Conservation (phyloP, 345 rosid species). For the Acer negundo region DNA sequence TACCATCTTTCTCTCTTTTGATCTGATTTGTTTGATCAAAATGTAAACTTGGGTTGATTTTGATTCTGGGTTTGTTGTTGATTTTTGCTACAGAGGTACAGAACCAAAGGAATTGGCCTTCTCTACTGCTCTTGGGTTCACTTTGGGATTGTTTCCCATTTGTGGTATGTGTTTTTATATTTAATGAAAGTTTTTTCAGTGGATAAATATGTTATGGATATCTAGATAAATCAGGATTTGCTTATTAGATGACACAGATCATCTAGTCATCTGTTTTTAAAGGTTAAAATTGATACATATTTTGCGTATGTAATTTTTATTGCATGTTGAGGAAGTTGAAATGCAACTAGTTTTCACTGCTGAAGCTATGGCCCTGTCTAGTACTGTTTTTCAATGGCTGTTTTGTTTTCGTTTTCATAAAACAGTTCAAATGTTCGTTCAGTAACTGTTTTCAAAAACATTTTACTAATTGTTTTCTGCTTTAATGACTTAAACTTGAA, state of each 20-base stretch:
- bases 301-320: not conserved
- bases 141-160: constrained; percentile 87
- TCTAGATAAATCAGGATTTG: not conserved
- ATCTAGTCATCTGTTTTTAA: not conserved
- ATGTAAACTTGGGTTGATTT: not conserved
- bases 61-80: constrained; percentile 1
- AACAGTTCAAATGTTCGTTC: no score
- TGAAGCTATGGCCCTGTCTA: not conserved
- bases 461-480: no score
- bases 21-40: not conserved
- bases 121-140: constrained; percentile 86
- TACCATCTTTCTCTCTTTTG: constrained; percentile 17
- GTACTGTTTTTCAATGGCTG: no score
- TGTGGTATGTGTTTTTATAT: constrained; percentile 53
- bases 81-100: constrained; percentile 53
- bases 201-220: not conserved
- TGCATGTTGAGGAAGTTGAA: not conserved
- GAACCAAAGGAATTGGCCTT: constrained; percentile 91
- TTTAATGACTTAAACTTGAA: no score
- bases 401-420: no score
- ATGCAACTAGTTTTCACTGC: not conserved
- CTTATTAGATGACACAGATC: not conserved
- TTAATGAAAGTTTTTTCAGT: not conserved
- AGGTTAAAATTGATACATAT: not conserved
- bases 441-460: no score